These are phyloP conservation scores for Plasmopara muralis DNA, from an alignment of 352 stramenopile species.

Conservation along the genomic window DNA sequence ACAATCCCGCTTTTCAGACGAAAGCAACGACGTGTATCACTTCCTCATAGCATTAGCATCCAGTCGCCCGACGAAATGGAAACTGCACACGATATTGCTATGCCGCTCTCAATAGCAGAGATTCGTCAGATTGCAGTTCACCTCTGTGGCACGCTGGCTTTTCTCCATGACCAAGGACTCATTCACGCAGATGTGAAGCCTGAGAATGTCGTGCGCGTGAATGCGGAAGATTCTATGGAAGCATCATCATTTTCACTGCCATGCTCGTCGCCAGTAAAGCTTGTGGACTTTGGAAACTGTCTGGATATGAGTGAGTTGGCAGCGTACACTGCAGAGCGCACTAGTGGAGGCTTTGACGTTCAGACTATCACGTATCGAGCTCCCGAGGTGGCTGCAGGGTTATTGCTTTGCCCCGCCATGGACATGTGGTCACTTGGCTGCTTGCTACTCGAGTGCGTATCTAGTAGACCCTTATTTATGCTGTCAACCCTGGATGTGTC, in stretches of 20 bases:
- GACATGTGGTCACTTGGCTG: conserved; percentile 80
- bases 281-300: conserved; percentile 78
- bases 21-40: conserved; percentile 11
- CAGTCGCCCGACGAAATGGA: conserved; percentile 7
- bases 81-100: conserved; percentile 4
- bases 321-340: conserved; percentile 27
- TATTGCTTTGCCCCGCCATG: conserved; percentile 50
- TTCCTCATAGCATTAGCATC: conserved; percentile 3
- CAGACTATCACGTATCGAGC: conserved; percentile 70
- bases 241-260: conserved; percentile 2
- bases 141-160: conserved; percentile 53
- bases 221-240: conserved; percentile 11
- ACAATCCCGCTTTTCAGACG: conserved; percentile 21
- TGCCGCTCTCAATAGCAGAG: conserved; percentile 29
- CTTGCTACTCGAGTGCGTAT: conserved; percentile 56
- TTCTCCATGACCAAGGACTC: conserved; percentile 51
- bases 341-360: conserved; percentile 47
- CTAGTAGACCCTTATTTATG: conserved; percentile 50
- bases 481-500: conserved; percentile 11
- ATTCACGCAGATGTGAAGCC: conserved; percentile 76
- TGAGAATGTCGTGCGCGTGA: conserved; percentile 51
- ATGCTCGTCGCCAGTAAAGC: conserved; percentile 36
- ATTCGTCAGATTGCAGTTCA: conserved; percentile 55
- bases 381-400: conserved; percentile 56
- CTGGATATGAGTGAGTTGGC: conserved; percentile 37